Evolutionary conservation across 805 yeast species (phyloP).

Genomic region (Lipomyces mesembrius): DNA sequence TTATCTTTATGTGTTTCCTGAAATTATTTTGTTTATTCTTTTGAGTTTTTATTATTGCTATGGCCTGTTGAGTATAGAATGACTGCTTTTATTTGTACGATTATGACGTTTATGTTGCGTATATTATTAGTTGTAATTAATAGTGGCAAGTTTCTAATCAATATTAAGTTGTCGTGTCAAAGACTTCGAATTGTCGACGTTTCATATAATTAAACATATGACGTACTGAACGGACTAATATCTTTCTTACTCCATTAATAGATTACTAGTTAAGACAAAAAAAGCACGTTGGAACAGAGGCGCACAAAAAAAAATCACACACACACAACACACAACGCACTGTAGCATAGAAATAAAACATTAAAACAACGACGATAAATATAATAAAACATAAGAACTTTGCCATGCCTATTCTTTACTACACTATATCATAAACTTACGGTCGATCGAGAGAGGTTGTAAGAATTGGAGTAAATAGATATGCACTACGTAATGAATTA

Average conservation of each 20-base stretch:
- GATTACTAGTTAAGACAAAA: background rate
- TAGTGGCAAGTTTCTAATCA: background rate
- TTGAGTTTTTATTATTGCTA: background rate
- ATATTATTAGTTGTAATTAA: background rate
- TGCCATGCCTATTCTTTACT: slow-evolving; percentile 1
- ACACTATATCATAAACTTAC: slow-evolving; percentile 1
- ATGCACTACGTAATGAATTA: background rate
- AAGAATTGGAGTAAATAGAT: background rate
- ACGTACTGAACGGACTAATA: background rate
- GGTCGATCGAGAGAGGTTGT: slow-evolving; percentile 1
- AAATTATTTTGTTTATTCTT: background rate
- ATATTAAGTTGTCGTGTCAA: background rate
- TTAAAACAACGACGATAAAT: background rate
- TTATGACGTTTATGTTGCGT: background rate
- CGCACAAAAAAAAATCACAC: background rate
- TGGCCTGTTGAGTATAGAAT: background rate
- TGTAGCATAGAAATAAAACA: background rate
- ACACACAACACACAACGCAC: background rate
- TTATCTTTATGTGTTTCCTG: background rate
- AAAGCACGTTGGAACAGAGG: background rate
- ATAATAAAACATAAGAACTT: background rate
- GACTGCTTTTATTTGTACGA: background rate
- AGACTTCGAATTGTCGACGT: background rate
- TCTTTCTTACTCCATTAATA: background rate
- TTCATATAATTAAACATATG: background rate